phyloP scores from a whole-genome alignment of 495 filamentous ascomycete species.

The Annulohypoxylon nitens region DNA sequence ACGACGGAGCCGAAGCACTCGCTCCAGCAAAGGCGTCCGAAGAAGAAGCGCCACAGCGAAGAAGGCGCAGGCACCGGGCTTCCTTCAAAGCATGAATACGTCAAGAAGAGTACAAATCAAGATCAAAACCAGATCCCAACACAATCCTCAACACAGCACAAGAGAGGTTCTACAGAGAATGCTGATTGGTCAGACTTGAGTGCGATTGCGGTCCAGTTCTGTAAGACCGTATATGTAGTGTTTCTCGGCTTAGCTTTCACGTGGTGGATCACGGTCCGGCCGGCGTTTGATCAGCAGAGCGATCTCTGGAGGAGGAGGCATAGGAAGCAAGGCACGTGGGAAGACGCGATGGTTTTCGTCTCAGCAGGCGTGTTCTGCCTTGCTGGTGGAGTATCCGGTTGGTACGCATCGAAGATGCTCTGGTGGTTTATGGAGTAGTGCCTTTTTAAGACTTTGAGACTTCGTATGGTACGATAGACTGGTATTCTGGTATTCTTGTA shows the following conservation, averaged over 20 bases:
- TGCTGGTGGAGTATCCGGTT: slow-evolving; percentile 28
- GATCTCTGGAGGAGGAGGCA: slow-evolving; percentile 47
- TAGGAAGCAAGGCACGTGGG: slow-evolving; percentile 45
- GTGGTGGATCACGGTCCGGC: slow-evolving; percentile 46
- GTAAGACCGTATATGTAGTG: slow-evolving; percentile 36
- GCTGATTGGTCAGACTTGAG: not conserved
- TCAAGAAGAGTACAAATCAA: slow-evolving; percentile 2
- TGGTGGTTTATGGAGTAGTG: slow-evolving; percentile 30
- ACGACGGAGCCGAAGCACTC: slow-evolving; percentile 31
- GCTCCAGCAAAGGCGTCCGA: slow-evolving; percentile 27
- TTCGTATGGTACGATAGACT: slow-evolving; percentile 15
- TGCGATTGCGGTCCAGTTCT: slow-evolving; percentile 16
- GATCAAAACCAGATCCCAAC: slow-evolving; percentile 9
- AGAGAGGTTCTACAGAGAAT: slow-evolving; percentile 2
- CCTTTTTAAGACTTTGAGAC: slow-evolving; percentile 1
- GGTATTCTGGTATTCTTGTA: slow-evolving; percentile 31
- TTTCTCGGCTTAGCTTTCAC: slow-evolving; percentile 39
- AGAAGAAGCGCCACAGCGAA: slow-evolving; percentile 37
- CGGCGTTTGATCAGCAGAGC: slow-evolving; percentile 49
- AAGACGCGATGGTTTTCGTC: slow-evolving; percentile 41
- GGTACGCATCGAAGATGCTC: slow-evolving; percentile 28
- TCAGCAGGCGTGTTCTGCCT: slow-evolving; percentile 42
- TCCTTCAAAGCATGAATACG: slow-evolving; percentile 35
- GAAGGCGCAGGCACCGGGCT: slow-evolving; percentile 35
- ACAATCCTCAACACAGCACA: slow-evolving; percentile 11